phyloP scores from a whole-genome alignment of 352 stramenopile species.

The Phytophthora gonapodyides region DNA sequence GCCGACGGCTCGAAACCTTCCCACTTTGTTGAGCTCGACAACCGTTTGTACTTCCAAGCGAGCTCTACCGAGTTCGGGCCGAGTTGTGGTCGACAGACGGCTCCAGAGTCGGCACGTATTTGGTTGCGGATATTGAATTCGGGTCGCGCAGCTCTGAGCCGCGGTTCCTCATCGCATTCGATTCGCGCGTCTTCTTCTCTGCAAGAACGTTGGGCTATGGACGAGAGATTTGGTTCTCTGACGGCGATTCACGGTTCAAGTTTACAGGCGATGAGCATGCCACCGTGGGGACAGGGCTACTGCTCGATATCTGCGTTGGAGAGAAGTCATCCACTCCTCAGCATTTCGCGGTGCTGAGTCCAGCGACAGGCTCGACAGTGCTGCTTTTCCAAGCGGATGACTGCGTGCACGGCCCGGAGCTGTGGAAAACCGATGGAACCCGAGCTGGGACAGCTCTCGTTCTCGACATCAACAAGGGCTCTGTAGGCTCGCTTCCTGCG shows the following conservation, averaged over 20 bases:
- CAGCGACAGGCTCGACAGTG: conserved; percentile 4
- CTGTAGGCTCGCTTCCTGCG: conserved; percentile 43
- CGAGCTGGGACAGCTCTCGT: conserved; percentile 55
- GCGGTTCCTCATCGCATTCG: conserved; percentile 40
- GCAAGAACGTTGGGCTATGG: conserved; percentile 43
- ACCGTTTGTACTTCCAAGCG: conserved; percentile 75
- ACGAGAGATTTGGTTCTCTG: conserved; percentile 66
- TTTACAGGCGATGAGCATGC: conserved; percentile 38
- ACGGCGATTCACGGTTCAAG: conserved; percentile 42
- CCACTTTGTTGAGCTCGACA: conserved; percentile 45
- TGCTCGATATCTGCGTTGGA: conserved; percentile 67
- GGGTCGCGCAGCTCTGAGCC: conserved; percentile 48
- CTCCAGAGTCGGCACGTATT: conserved; percentile 45
- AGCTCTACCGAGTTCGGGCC: conserved; percentile 41
- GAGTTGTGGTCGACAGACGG: conserved; percentile 86
- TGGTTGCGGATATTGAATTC: conserved; percentile 63
- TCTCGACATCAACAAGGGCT: conserved; percentile 59
- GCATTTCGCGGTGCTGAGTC: conserved; percentile 43
- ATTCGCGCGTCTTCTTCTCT: conserved; percentile 58
- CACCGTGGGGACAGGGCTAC: conserved; percentile 40
- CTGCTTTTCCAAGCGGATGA: conserved; percentile 89
- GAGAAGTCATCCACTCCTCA: conserved; percentile 52
- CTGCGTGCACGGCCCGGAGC: conserved; percentile 73
- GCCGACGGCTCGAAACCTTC: conserved; percentile 35
- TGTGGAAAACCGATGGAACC: conserved; percentile 80